Percentiles rank a stretch among this genome's conserved stretches.
phyloP scores from a whole-genome alignment of 306 rosid genomes.

The Spatholobus suberectus region DNA sequence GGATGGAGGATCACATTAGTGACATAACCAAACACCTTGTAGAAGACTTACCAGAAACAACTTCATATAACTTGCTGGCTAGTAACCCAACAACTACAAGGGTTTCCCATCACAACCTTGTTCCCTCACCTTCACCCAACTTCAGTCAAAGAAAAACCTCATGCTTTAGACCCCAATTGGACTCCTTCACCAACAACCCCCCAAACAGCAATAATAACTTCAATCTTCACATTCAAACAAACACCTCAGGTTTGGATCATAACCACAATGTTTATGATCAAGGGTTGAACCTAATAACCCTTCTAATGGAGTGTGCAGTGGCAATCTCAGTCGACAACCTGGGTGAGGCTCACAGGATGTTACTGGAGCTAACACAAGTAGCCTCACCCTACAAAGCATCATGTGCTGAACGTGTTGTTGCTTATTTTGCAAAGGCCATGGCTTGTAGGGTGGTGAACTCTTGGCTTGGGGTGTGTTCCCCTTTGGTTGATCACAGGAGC shows the following conservation, averaged over 20 bases:
- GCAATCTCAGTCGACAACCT: conserved; percentile 83
- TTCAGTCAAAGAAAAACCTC: conserved; percentile 49
- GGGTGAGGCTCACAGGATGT: conserved; percentile 69
- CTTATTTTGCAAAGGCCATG: conserved; percentile 86
- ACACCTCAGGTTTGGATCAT: conserved; percentile 15
- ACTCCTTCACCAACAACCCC: conserved; percentile 34
- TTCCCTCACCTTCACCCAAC: conserved; percentile 34
- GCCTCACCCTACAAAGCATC: conserved; percentile 79
- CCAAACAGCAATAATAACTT: too few species aligned
- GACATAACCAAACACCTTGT: conserved; percentile 69
- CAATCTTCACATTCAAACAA: conserved; percentile 51
- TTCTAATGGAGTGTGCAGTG: conserved; percentile 80
- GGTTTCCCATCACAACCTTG: conserved; percentile 34
- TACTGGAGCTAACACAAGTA: conserved; percentile 71
- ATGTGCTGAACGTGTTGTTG: conserved; percentile 80
- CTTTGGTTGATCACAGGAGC: conserved; percentile 61
- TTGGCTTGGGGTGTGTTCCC: conserved; percentile 65
- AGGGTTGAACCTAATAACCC: conserved; percentile 64
- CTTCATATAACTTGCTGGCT: conserved; percentile 29
- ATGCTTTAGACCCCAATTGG: conserved; percentile 28
- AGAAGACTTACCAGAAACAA: conserved; percentile 61
- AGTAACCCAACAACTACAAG: conserved; percentile 40
- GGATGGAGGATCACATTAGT: conserved; percentile 57
- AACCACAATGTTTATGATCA: conserved; percentile 36
- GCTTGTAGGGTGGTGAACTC: conserved; percentile 75